phyloP scores from a whole-genome alignment of 441 rosid genomes.

The Aquilaria agallochum region DNA sequence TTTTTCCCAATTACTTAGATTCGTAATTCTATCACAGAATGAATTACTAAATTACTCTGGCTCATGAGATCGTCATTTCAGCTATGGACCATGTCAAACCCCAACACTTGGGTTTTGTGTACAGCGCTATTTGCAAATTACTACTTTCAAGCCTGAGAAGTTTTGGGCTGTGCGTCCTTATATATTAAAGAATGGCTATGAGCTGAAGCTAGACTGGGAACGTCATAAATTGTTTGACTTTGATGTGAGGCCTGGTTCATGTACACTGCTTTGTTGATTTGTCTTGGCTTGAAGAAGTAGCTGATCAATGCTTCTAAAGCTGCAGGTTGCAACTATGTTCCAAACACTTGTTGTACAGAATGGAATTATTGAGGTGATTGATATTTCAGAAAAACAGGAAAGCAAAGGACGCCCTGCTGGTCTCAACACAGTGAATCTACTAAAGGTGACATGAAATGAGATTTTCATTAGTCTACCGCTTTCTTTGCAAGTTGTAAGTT shows the following conservation, averaged over 20 bases:
- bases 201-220: conserved; percentile 91
- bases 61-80: conserved; percentile 37
- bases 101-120: conserved; percentile 98
- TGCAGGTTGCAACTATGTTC: conserved; percentile 79
- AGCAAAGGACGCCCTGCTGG: conserved; percentile 82
- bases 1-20: too few species aligned
- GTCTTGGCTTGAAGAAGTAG: conserved; percentile 8
- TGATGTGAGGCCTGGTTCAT: conserved; percentile 51
- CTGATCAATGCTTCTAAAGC: conserved; percentile 17
- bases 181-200: conserved; percentile 58
- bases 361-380: conserved; percentile 64
- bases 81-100: conserved; percentile 96
- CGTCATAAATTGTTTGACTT: conserved; percentile 73
- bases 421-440: conserved; percentile 86
- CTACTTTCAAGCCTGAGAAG: conserved; percentile 82
- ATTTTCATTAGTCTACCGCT: neutral
- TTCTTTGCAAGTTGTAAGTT: too few species aligned
- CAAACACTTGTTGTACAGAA: conserved; percentile 69
- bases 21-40: too few species aligned
- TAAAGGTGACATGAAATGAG: conserved; percentile 55
- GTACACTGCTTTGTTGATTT: conserved; percentile 12
- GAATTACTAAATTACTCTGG: conserved; percentile 10
- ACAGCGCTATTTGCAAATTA: conserved; percentile 85
- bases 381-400: conserved; percentile 72
- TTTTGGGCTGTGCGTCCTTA: conserved; percentile 77